A percentile compares a stretch with the other conserved stretches of the same genome.
These are phyloP conservation scores for Trichomonascaceae sp. DNA, from an alignment of 1,139 yeast species.

Conservation along the genomic window DNA sequence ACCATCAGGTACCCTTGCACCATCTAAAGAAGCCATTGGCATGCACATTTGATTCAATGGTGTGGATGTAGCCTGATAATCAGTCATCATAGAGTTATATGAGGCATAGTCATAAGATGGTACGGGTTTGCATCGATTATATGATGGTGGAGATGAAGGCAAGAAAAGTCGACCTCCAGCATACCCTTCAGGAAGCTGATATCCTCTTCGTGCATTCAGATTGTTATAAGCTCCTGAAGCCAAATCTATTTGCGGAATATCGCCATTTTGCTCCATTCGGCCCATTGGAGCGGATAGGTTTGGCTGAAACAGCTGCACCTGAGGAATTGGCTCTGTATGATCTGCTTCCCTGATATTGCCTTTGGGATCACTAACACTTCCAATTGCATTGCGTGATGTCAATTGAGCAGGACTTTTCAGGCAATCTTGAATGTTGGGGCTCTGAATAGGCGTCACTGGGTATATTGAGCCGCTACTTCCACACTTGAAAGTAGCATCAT, in stretches of 20 bases:
- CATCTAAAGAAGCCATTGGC: neutral
- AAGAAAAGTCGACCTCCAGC: neutral
- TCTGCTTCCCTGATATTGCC: neutral
- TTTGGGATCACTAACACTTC: neutral
- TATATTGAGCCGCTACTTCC: slow-evolving; percentile 4
- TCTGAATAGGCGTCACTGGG: slow-evolving; percentile 8
- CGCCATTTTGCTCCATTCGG: neutral
- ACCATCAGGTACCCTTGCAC: slow-evolving; percentile 3
- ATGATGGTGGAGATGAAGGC: neutral
- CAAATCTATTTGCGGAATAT: neutral
- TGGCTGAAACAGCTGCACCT: neutral
- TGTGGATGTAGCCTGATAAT: neutral
- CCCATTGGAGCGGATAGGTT: neutral
- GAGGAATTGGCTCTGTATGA: neutral
- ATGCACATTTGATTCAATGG: neutral
- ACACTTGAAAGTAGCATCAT: neutral
- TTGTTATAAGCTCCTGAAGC: neutral
- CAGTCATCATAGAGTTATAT: neutral
- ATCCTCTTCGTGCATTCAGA: neutral
- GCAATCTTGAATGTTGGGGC: slow-evolving; percentile 1
- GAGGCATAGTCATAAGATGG: neutral
- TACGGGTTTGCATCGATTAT: neutral
- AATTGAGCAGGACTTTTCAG: neutral
- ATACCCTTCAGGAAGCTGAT: neutral
- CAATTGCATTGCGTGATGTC: neutral